phyloP scores from a whole-genome alignment of 495 filamentous ascomycete genomes.

The Lepidopterella palustris region DNA sequence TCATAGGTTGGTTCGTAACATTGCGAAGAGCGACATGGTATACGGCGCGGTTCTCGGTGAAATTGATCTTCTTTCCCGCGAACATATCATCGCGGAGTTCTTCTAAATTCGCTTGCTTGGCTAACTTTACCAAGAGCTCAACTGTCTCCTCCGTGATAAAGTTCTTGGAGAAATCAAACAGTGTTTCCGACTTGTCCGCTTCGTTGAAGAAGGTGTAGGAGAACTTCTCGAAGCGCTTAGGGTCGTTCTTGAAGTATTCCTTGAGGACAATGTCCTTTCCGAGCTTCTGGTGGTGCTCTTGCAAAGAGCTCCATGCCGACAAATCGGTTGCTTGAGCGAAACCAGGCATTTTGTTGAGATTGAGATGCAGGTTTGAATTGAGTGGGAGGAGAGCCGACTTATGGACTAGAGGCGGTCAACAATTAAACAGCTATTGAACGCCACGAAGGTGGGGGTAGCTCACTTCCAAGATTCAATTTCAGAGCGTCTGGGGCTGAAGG shows the following conservation, averaged over 20 bases:
- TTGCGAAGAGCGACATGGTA: constrained; percentile 94
- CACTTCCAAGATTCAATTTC: background rate
- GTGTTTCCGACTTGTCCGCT: constrained; percentile 70
- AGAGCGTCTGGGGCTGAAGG: constrained; percentile 3
- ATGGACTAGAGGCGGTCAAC: background rate
- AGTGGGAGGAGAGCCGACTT: background rate
- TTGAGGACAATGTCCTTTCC: constrained; percentile 87
- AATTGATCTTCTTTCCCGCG: constrained; percentile 95
- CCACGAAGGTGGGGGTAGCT: background rate
- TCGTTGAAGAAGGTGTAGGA: constrained; percentile 75
- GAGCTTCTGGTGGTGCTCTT: constrained; percentile 75
- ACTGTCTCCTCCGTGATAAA: constrained; percentile 90
- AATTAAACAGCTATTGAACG: background rate
- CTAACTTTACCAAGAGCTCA: constrained; percentile 75
- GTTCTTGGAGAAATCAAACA: constrained; percentile 99
- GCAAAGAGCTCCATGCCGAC: constrained; percentile 77
- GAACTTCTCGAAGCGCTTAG: constrained; percentile 84
- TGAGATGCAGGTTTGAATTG: background rate
- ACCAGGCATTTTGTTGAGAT: constrained; percentile 34
- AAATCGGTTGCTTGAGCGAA: constrained; percentile 76
- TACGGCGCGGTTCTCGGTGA: constrained; percentile 93
- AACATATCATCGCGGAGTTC: constrained; percentile 96
- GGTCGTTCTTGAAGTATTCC: constrained; percentile 84
- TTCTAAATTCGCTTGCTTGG: constrained; percentile 84
- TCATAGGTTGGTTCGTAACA: constrained; percentile 73